A percentile compares a stretch with the other conserved stretches of the same genome.
Conservation (phyloP, 306 rosid species). For the Vachellia pachyceras region DNA sequence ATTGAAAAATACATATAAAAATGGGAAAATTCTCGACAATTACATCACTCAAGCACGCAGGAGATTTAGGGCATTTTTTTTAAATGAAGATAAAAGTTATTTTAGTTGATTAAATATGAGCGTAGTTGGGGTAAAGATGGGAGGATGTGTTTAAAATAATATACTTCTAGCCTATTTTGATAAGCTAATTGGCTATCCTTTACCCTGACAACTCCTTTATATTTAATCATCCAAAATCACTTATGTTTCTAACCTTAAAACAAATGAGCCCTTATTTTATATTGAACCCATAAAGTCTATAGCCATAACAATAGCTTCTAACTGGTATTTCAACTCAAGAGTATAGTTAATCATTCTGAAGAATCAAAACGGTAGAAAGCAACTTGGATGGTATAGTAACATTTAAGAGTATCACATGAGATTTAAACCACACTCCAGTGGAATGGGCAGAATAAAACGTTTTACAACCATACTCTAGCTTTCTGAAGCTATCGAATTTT, state of each 20-base stretch:
- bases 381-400: not conserved
- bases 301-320: not conserved
- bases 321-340: not conserved
- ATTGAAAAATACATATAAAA: not conserved
- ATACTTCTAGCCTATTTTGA: not conserved
- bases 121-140: not conserved
- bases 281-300: not conserved
- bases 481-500: not conserved
- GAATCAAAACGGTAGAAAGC: not conserved
- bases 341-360: not conserved
- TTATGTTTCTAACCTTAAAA: not conserved
- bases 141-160: not conserved
- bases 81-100: not conserved
- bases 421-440: not conserved
- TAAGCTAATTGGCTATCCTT: not conserved
- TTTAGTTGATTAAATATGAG: not conserved
- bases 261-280: not conserved
- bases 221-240: not conserved
- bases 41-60: not conserved
- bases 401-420: not conserved
- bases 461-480: slow-evolving; percentile 11
- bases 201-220: not conserved
- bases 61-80: not conserved
- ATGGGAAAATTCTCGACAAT: not conserved
- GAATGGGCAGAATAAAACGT: not conserved